Evolutionary conservation across 2,329 filamentous ascomycete genomes (phyloP).

Genomic region (Macrophomina phaseolina): DNA sequence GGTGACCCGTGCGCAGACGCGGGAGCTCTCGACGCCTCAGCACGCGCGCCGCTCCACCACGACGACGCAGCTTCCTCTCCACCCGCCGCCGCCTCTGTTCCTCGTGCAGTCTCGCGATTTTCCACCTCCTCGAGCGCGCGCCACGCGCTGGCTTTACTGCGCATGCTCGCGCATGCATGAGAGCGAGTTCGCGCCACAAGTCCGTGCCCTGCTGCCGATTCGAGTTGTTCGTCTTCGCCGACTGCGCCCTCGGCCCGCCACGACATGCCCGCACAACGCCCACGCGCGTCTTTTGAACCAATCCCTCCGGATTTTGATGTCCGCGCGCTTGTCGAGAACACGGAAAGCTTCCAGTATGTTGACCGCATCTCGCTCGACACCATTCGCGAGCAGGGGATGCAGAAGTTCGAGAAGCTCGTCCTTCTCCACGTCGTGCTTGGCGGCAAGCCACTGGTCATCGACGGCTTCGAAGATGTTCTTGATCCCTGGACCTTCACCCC

Average conservation of each 20-base stretch:
- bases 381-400: constrained; percentile 76
- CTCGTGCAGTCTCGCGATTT: neutral
- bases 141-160: neutral
- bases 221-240: neutral
- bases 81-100: neutral
- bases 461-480: constrained; percentile 80
- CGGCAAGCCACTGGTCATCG: constrained; percentile 88
- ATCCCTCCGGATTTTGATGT: constrained; percentile 87
- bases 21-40: too few relatives aligned
- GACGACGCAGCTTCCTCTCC: neutral
- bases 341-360: constrained; percentile 86
- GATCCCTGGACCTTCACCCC: constrained; percentile 79
- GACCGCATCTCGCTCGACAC: constrained; percentile 78
- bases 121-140: neutral
- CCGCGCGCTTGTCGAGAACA: constrained; percentile 73
- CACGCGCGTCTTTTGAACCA: constrained; percentile 88
- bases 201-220: neutral
- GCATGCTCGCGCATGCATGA: neutral
- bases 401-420: constrained; percentile 85
- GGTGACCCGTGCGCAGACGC: neutral
- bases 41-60: neutral
- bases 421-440: constrained; percentile 80
- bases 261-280: constrained; percentile 76
- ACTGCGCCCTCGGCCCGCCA: neutral
- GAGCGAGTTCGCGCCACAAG: neutral